Evolutionary conservation across 108 stramenopile species (phyloP).

Genomic region (Skeletonema menzelii): DNA sequence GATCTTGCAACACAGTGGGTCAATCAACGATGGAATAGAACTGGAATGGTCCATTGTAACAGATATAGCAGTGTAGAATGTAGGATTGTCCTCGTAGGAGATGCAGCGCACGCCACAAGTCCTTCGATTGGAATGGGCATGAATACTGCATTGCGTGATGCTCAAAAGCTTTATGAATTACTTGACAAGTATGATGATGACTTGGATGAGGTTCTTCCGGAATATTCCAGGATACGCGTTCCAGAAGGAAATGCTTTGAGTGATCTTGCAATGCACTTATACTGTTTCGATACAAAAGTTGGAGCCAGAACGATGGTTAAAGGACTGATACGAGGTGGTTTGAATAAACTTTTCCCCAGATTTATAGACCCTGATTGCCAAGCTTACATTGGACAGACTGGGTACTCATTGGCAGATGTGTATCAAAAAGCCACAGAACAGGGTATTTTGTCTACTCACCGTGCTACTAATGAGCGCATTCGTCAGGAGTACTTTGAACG

Average conservation of each 20-base stretch:
- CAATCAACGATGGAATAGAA: constrained; percentile 56
- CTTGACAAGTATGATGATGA: constrained; percentile 51
- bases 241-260: constrained; percentile 59
- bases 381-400: constrained; percentile 21
- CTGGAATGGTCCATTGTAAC: constrained; percentile 61
- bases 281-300: constrained; percentile 43
- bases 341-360: constrained; percentile 41
- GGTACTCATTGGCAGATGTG: constrained; percentile 36
- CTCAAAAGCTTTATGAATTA: constrained; percentile 48
- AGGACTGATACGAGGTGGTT: constrained; percentile 21
- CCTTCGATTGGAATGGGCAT: constrained; percentile 67
- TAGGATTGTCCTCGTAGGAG: constrained; percentile 49
- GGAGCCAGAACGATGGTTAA: constrained; percentile 23
- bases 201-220: constrained; percentile 36
- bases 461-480: constrained; percentile 45
- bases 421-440: constrained; percentile 45
- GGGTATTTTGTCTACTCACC: constrained; percentile 45
- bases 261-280: constrained; percentile 46
- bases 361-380: constrained; percentile 37
- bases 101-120: constrained; percentile 59
- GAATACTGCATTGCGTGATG: constrained; percentile 70
- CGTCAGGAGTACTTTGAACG: constrained; percentile 52
- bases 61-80: constrained; percentile 36
- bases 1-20: constrained; percentile 58
- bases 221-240: constrained; percentile 52